Evolutionary conservation across 208 protist species (phyloP).

Genomic region (Porcisia deanei): DNA sequence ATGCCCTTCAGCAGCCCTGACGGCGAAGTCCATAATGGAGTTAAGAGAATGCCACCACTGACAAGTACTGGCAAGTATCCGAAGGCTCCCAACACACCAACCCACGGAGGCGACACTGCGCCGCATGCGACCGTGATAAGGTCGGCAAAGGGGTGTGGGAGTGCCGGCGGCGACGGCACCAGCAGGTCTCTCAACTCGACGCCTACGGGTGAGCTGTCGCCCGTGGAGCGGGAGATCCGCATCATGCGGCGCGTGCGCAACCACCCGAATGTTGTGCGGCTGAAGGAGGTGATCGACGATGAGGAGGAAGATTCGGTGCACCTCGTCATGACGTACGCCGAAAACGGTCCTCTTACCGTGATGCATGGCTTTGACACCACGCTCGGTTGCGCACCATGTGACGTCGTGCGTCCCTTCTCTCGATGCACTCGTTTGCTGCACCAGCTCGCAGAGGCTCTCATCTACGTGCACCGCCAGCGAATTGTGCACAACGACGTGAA

Average conservation of each 20-base stretch:
- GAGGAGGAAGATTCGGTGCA: constrained; percentile 80
- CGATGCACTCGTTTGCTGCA: constrained; percentile 32
- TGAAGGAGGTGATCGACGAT: constrained; percentile 96
- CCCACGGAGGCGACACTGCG: background rate
- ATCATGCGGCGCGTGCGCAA: constrained; percentile 92
- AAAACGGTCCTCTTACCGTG: constrained; percentile 33
- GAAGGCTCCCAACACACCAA: background rate
- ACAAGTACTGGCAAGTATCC: background rate
- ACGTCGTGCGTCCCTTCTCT: constrained; percentile 43
- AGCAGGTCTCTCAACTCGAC: background rate
- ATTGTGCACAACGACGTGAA: constrained; percentile 92
- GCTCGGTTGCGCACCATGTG: constrained; percentile 19
- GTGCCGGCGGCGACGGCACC: background rate
- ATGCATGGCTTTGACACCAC: constrained; percentile 36
- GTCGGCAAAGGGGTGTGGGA: background rate
- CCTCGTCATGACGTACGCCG: constrained; percentile 62
- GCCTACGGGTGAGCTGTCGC: constrained; percentile 22
- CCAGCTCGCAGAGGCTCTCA: constrained; percentile 69
- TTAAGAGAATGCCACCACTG: background rate
- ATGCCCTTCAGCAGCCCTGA: background rate
- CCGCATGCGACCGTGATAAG: background rate
- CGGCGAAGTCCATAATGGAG: background rate
- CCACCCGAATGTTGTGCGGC: constrained; percentile 89
- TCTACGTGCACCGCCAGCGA: constrained; percentile 65
- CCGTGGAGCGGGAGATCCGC: constrained; percentile 90